These are phyloP conservation scores for Conringia planisiliqua DNA, from an alignment of 345 rosid species.

Conservation along the genomic window DNA sequence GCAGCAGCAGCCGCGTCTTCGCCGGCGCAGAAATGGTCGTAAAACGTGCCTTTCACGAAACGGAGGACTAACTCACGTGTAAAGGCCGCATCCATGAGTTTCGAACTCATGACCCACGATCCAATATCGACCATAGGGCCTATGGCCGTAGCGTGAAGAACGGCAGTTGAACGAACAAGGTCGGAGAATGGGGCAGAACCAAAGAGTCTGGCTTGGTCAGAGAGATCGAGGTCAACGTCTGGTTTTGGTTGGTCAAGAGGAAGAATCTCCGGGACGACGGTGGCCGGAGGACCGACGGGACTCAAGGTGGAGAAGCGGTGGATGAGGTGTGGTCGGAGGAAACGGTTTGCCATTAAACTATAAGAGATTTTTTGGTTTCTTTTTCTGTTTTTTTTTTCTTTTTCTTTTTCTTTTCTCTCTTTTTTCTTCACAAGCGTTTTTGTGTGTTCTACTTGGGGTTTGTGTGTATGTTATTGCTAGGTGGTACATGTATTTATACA, in stretches of 20 bases:
- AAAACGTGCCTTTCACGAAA: constrained; percentile 53
- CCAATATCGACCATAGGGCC: constrained; percentile 73
- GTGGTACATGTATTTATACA: constrained; percentile 11
- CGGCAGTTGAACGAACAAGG: constrained; percentile 51
- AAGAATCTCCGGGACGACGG: constrained; percentile 25
- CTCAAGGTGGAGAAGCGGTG: constrained; percentile 37
- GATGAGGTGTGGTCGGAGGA: constrained; percentile 38
- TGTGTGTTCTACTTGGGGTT: constrained; percentile 6
- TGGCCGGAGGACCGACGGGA: constrained; percentile 40
- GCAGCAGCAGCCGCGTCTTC: constrained; percentile 45
- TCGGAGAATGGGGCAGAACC: constrained; percentile 37
- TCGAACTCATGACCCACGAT: constrained; percentile 66
- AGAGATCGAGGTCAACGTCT: constrained; percentile 44
- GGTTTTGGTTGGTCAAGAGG: constrained; percentile 31
- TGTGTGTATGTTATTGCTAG: constrained; percentile 17
- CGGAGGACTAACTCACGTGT: constrained; percentile 39
- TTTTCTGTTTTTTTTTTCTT: background rate
- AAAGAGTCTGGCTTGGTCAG: constrained; percentile 54
- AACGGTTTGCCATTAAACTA: constrained; percentile 40
- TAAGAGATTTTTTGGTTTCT: background rate
- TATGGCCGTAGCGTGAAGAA: constrained; percentile 51
- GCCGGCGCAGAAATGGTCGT: constrained; percentile 83
- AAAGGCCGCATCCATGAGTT: constrained; percentile 42
- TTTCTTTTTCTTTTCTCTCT: background rate
- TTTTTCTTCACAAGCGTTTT: constrained; percentile 15